Evolutionary conservation across 225 moss, liverwort and hornwort genomes (phyloP).

Genomic region (Sphagnum contortum): DNA sequence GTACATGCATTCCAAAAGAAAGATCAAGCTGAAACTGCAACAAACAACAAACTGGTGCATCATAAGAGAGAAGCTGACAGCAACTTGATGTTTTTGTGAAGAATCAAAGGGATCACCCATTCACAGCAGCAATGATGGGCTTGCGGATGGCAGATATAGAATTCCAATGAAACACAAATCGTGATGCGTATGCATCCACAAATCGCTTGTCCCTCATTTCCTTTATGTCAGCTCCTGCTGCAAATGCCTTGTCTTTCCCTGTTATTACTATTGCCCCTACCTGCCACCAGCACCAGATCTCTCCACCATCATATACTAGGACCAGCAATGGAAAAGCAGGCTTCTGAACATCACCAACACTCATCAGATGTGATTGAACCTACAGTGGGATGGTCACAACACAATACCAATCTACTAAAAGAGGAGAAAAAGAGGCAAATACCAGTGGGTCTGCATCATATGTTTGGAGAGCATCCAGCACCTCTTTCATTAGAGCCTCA

Average conservation of each 20-base stretch:
- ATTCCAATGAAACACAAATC: constrained; percentile 64
- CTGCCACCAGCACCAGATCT: constrained; percentile 20
- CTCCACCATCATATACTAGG: background rate
- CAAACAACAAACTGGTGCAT: too few relatives aligned
- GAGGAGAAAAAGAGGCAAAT: background rate
- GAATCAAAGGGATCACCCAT: constrained; percentile 41
- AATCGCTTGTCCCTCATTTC: constrained; percentile 79
- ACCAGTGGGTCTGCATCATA: constrained; percentile 57
- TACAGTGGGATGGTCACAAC: background rate
- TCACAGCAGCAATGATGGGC: constrained; percentile 80
- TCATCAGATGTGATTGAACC: background rate
- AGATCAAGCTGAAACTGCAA: too few relatives aligned
- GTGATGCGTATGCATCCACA: constrained; percentile 51
- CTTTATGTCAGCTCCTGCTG: constrained; percentile 94
- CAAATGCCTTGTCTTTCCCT: constrained; percentile 80
- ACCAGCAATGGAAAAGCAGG: background rate
- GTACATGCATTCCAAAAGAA: too few relatives aligned
- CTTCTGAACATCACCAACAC: background rate
- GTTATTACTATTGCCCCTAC: constrained; percentile 86
- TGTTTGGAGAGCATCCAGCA: constrained; percentile 68
- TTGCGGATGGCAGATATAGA: constrained; percentile 45
- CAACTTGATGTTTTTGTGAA: background rate
- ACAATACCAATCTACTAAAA: background rate
- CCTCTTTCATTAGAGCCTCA: constrained; percentile 65
- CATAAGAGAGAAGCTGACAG: too few relatives aligned